Percentiles rank a stretch among this genome's conserved stretches.
Conservation (phyloP, 1,284 basidiomycete species). For the Melanopsichium pennsylvanicum region DNA sequence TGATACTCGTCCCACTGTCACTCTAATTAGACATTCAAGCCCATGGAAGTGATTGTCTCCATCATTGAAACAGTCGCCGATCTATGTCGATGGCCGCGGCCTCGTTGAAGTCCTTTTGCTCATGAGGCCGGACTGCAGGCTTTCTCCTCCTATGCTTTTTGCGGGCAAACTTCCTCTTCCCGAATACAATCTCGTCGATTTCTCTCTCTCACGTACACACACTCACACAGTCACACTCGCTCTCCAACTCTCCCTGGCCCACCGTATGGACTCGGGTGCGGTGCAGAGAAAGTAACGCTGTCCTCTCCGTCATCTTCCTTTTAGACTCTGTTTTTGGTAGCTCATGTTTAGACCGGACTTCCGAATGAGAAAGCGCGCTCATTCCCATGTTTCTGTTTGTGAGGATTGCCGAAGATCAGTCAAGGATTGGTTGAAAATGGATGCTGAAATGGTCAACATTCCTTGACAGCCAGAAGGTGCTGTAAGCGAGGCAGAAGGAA, state of each 20-base stretch:
- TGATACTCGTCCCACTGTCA: too few relatives aligned
- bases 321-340: too few relatives aligned
- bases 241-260: too few relatives aligned
- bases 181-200: neutral
- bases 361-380: constrained; percentile 6
- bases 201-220: neutral
- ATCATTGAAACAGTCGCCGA: constrained; percentile 15
- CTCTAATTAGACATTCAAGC: neutral
- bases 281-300: neutral
- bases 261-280: neutral
- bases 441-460: too few relatives aligned
- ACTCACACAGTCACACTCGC: too few relatives aligned
- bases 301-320: too few relatives aligned
- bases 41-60: constrained; percentile 7
- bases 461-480: too few relatives aligned
- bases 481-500: too few relatives aligned
- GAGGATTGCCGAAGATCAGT: neutral
- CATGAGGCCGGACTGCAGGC: too few relatives aligned
- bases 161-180: too few relatives aligned
- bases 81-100: constrained; percentile 13
- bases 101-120: neutral
- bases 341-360: too few relatives aligned
- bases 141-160: too few relatives aligned
- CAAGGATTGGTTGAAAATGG: neutral
- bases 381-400: constrained; percentile 2